These are phyloP conservation scores for Pyronema domesticum DNA, from an alignment of 495 filamentous ascomycete species.

Conservation along the genomic window DNA sequence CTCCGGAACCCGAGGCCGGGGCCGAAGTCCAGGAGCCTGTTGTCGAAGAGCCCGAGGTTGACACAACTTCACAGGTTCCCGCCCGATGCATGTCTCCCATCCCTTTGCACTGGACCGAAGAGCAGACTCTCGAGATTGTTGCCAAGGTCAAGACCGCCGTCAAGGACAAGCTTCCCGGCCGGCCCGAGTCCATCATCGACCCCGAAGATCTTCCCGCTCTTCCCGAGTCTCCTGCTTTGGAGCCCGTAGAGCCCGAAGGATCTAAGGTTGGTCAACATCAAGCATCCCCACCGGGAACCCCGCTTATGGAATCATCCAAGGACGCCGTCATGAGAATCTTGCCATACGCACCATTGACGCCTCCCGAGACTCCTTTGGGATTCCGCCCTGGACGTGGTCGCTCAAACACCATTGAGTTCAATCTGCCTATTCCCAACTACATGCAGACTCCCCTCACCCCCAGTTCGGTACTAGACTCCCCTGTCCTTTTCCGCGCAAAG, in stretches of 20 bases:
- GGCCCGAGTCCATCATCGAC: neutral
- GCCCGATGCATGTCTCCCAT: neutral
- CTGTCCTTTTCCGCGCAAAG: constrained; percentile 1
- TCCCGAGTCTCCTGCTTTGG: neutral
- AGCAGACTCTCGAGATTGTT: neutral
- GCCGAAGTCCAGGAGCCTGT: neutral
- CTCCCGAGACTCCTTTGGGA: constrained; percentile 2
- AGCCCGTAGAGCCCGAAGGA: neutral
- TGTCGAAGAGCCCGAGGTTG: constrained; percentile 1
- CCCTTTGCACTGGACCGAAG: neutral
- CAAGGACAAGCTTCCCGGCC: too few relatives aligned
- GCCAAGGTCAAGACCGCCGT: neutral
- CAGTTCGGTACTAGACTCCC: constrained; percentile 1
- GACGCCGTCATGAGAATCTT: neutral
- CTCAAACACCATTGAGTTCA: neutral
- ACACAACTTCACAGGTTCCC: neutral
- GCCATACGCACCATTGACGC: constrained; percentile 1
- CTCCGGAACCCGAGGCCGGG: neutral
- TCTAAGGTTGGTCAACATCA: neutral
- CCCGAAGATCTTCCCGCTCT: neutral
- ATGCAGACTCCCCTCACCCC: neutral
- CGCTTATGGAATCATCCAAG: neutral
- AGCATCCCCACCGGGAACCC: neutral
- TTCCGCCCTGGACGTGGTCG: neutral
- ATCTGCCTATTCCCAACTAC: neutral